Percentiles rank a stretch among this genome's conserved stretches.
phyloP scores from a whole-genome alignment of 345 rosid genomes.

The Eucalyptus coolabah region DNA sequence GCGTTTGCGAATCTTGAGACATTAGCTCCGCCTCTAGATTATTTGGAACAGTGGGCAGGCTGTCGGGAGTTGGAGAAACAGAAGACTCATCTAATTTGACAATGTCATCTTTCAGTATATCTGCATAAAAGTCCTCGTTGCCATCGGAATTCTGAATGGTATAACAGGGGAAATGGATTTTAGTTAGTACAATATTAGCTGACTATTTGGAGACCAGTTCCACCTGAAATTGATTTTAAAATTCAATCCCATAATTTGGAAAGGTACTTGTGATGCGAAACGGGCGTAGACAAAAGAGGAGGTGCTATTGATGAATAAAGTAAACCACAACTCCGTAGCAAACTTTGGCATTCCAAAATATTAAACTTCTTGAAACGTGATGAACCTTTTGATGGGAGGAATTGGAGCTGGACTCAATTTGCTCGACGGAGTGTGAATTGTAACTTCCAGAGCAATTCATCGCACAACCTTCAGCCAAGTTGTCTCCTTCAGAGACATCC shows the following conservation, averaged over 20 bases:
- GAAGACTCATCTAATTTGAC: constrained; percentile 1
- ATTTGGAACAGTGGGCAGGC: neutral
- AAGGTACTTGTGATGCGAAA: neutral
- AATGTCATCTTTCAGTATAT: constrained; percentile 65
- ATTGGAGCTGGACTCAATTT: neutral
- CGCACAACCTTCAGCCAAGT: constrained; percentile 1
- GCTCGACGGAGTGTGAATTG: constrained; percentile 2
- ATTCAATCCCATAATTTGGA: neutral
- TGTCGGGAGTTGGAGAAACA: neutral
- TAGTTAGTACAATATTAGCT: neutral
- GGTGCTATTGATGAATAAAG: neutral
- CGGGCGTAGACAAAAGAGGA: neutral
- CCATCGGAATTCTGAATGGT: constrained; percentile 13
- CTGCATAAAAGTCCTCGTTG: constrained; percentile 42
- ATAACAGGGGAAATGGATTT: neutral
- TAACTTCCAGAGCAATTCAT: constrained; percentile 18
- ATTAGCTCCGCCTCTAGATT: neutral
- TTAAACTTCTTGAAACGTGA: neutral
- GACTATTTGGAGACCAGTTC: neutral
- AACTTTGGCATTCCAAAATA: neutral
- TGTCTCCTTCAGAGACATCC: neutral
- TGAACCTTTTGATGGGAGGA: neutral
- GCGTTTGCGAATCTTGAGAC: neutral
- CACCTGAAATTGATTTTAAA: neutral
- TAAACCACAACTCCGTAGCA: neutral